Percentiles rank a stretch among this genome's conserved stretches.
Conservation (phyloP, 306 rosid genomes). For the Vigna trinervia region DNA sequence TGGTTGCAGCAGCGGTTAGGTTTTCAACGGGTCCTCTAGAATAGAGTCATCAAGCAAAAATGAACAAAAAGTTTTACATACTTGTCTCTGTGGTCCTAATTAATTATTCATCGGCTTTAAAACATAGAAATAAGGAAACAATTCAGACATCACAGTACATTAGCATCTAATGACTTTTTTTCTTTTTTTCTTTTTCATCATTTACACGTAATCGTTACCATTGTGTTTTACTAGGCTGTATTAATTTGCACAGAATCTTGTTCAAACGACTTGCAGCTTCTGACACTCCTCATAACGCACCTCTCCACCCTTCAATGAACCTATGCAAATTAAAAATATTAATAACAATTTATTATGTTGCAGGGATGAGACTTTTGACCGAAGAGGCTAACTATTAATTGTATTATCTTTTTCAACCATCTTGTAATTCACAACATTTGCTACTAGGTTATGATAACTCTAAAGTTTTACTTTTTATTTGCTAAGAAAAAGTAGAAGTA, state of each 20-base stretch:
- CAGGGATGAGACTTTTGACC: conserved; percentile 15
- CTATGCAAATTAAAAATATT: background rate
- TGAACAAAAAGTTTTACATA: conserved; percentile 21
- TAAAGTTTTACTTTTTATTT: too few species aligned
- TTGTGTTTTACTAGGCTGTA: background rate
- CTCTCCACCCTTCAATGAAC: background rate
- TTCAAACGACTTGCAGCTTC: background rate
- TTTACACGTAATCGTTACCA: background rate
- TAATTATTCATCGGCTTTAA: background rate
- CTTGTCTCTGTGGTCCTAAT: conserved; percentile 40
- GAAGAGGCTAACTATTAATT: background rate
- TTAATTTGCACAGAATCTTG: background rate
- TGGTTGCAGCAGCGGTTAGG: conserved; percentile 55
- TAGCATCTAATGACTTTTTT: background rate
- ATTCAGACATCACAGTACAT: background rate
- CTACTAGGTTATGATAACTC: too few species aligned
- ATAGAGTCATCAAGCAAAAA: conserved; percentile 39
- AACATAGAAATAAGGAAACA: conserved; percentile 26
- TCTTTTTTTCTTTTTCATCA: background rate
- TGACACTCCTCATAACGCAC: background rate
- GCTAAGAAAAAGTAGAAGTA: too few species aligned
- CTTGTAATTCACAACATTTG: background rate
- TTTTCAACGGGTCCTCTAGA: conserved; percentile 40
- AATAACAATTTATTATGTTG: conserved; percentile 5
- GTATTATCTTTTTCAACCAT: background rate